Percentiles rank a stretch among this genome's conserved stretches.
Conservation (phyloP, 179 eudicot genomes). For the Drosera spatulata region DNA sequence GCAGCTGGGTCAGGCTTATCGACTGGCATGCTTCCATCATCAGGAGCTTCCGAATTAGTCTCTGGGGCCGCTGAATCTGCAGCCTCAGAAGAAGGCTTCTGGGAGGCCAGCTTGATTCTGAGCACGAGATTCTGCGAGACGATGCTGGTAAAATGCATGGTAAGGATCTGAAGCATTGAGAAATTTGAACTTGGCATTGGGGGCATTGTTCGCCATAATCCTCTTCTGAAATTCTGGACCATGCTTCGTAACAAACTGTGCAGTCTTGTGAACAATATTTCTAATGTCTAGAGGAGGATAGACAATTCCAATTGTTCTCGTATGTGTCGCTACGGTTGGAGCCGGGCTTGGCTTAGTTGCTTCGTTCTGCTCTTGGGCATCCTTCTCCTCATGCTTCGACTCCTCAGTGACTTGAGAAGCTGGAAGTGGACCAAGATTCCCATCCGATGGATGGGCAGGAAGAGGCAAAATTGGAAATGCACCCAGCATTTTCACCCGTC, state of each 20-base stretch:
- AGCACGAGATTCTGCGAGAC: slow-evolving; percentile 60
- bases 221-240: slow-evolving; percentile 92
- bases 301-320: slow-evolving; percentile 73
- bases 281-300: slow-evolving; percentile 92
- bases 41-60: slow-evolving; percentile 21
- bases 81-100: slow-evolving; percentile 28
- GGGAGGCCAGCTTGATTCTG: slow-evolving; percentile 38
- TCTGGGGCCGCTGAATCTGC: slow-evolving; percentile 29
- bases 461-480: slow-evolving; percentile 3
- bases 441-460: slow-evolving; percentile 7
- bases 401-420: slow-evolving; percentile 39
- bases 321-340: slow-evolving; percentile 65
- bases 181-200: slow-evolving; percentile 79
- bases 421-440: slow-evolving; percentile 8
- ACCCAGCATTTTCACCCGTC: slow-evolving; percentile 1
- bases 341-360: slow-evolving; percentile 16
- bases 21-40: slow-evolving; percentile 29
- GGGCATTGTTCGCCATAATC: slow-evolving; percentile 63
- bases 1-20: slow-evolving; percentile 66
- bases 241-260: slow-evolving; percentile 81
- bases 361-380: slow-evolving; percentile 27
- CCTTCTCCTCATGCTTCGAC: slow-evolving; percentile 24
- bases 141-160: slow-evolving; percentile 90
- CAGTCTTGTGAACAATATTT: slow-evolving; percentile 77
- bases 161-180: slow-evolving; percentile 75